Percentiles rank a stretch among this genome's conserved stretches.
These are phyloP conservation scores for Calonectria hongkongensis DNA, from an alignment of 2,329 filamentous ascomycete genomes.

Conservation along the genomic window DNA sequence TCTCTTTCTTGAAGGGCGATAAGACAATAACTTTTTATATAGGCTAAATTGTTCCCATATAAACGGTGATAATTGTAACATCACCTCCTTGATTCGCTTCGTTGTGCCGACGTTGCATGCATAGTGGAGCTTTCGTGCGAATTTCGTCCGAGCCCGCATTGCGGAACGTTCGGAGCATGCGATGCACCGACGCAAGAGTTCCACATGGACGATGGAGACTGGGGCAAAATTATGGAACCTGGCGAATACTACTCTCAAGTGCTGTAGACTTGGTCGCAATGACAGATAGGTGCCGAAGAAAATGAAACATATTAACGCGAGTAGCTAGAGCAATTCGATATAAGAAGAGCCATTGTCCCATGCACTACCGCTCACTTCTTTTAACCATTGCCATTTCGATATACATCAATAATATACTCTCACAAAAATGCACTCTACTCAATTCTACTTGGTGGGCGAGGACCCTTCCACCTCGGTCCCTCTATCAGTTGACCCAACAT, in stretches of 20 bases:
- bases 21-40: not conserved
- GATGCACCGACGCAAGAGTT: not conserved
- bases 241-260: not conserved
- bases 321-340: not conserved
- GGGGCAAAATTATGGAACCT: not conserved
- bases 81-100: not conserved
- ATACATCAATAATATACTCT: not conserved
- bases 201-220: not conserved
- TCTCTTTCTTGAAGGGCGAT: not conserved
- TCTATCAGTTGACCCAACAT: not conserved
- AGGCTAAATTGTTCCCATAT: not conserved
- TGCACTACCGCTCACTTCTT: no score
- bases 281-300: no score
- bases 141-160: slow-evolving; percentile 7
- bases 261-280: not conserved
- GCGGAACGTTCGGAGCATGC: not conserved
- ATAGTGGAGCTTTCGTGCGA: slow-evolving; percentile 2
- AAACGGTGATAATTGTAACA: not conserved
- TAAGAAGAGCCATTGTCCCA: slow-evolving; percentile 3
- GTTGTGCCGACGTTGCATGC: not conserved
- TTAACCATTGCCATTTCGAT: not conserved
- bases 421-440: not conserved
- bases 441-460: slow-evolving; percentile 15
- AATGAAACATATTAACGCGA: not conserved
- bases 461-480: not conserved